phyloP scores from a whole-genome alignment of 495 filamentous ascomycete species.

The Platismatia glauca region DNA sequence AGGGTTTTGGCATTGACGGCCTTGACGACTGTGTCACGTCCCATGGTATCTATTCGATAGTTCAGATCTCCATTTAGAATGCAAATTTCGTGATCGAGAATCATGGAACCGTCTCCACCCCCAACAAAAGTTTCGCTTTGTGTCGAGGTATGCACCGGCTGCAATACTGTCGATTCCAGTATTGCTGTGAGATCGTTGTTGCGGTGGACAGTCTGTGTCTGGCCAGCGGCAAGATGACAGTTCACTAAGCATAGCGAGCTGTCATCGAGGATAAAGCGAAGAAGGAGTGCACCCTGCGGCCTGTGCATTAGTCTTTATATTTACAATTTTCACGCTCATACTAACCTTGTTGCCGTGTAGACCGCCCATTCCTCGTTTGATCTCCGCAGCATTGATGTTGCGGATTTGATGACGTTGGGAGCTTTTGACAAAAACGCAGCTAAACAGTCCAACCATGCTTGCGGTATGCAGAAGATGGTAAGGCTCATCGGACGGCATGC shows the following conservation, averaged over 20 bases:
- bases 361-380: constrained; percentile 93
- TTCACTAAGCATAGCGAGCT: constrained; percentile 93
- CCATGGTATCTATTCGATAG: constrained; percentile 97
- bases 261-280: constrained; percentile 86
- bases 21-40: constrained; percentile 79
- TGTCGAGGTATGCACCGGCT: constrained; percentile 47
- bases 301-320: background rate
- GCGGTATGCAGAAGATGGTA: constrained; percentile 83
- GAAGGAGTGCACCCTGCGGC: constrained; percentile 67
- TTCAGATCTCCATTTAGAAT: constrained; percentile 94
- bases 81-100: constrained; percentile 94
- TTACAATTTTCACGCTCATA: background rate
- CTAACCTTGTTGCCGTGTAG: constrained; percentile 83
- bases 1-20: constrained; percentile 73
- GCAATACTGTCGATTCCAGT: constrained; percentile 66
- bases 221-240: constrained; percentile 92
- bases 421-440: constrained; percentile 85
- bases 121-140: constrained; percentile 72
- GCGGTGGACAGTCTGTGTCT: constrained; percentile 76
- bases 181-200: constrained; percentile 92
- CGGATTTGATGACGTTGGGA: constrained; percentile 65
- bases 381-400: constrained; percentile 66
- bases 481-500: constrained; percentile 66
- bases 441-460: constrained; percentile 88
- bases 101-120: constrained; percentile 91